phyloP scores from a whole-genome alignment of 2,329 filamentous ascomycete genomes.

The Botryosphaeria dothidea region DNA sequence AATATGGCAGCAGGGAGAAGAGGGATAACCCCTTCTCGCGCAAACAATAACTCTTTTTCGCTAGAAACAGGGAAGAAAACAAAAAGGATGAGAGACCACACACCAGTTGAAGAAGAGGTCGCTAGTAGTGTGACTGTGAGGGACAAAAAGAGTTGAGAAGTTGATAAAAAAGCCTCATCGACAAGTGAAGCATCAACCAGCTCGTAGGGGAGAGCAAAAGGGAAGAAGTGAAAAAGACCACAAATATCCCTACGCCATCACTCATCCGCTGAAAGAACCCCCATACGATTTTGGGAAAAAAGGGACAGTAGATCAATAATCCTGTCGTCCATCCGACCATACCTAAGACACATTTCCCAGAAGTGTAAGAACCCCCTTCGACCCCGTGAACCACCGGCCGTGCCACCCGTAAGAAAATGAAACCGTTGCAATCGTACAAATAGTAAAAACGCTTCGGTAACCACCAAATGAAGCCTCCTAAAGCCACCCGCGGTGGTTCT shows the following conservation, averaged over 20 bases:
- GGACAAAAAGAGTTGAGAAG: neutral
- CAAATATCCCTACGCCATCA: neutral
- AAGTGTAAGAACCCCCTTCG: neutral
- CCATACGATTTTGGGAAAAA: neutral
- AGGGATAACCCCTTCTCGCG: neutral
- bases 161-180: neutral
- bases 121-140: slow-evolving; percentile 3
- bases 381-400: slow-evolving; percentile 6
- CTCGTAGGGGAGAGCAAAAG: neutral
- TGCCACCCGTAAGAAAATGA: slow-evolving; percentile 8
- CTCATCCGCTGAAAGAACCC: neutral
- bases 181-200: neutral
- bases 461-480: neutral
- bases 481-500: slow-evolving; percentile 13
- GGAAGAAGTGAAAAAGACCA: neutral
- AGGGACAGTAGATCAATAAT: neutral
- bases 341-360: neutral
- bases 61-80: neutral
- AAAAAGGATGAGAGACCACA: neutral
- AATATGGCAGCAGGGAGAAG: neutral
- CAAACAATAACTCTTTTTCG: neutral
- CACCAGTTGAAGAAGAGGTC: neutral
- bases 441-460: neutral
- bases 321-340: slow-evolving; percentile 7
- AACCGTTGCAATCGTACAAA: slow-evolving; percentile 14